These are phyloP conservation scores for Quillaja saponaria DNA, from an alignment of 306 rosid species.

Conservation along the genomic window DNA sequence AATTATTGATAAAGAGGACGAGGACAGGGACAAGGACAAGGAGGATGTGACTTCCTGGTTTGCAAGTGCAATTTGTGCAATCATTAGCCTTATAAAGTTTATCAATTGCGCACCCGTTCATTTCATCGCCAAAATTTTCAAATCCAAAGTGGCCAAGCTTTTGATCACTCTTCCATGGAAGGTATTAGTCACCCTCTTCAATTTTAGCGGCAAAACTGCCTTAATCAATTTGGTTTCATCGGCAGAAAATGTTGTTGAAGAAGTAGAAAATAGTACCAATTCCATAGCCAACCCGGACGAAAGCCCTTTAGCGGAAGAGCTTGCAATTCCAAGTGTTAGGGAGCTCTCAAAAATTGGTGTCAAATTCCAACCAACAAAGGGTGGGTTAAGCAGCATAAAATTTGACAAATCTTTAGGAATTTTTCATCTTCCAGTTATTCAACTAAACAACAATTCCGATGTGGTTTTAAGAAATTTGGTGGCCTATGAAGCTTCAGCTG, in stretches of 20 bases:
- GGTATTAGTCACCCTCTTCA: background rate
- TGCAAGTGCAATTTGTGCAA: background rate
- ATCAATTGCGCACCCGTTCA: background rate
- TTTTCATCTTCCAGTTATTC: conserved; percentile 8
- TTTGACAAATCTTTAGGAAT: background rate
- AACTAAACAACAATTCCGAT: conserved; percentile 9
- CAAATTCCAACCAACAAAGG: conserved; percentile 4
- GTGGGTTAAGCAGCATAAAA: conserved; percentile 1
- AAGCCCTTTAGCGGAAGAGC: conserved; percentile 11
- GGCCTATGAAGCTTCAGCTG: conserved; percentile 19
- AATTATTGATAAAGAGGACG: background rate
- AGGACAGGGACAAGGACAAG: background rate
- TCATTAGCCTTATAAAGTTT: background rate
- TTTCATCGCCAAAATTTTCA: background rate
- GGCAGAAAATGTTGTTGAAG: background rate
- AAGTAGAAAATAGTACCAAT: background rate
- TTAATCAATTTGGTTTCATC: background rate
- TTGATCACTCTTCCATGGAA: background rate
- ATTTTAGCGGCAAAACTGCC: background rate
- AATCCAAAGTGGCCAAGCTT: background rate
- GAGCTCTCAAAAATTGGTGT: conserved; percentile 4
- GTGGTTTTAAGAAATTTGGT: conserved; percentile 17
- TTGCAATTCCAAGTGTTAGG: conserved; percentile 15
- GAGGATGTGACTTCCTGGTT: background rate
- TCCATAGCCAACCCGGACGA: background rate